Evolutionary conservation across 192 early-diverging fungal genomes (phyloP), one percentile per base, ranked within the genome.

Genomic region (Kappamyces sp.): DNA sequence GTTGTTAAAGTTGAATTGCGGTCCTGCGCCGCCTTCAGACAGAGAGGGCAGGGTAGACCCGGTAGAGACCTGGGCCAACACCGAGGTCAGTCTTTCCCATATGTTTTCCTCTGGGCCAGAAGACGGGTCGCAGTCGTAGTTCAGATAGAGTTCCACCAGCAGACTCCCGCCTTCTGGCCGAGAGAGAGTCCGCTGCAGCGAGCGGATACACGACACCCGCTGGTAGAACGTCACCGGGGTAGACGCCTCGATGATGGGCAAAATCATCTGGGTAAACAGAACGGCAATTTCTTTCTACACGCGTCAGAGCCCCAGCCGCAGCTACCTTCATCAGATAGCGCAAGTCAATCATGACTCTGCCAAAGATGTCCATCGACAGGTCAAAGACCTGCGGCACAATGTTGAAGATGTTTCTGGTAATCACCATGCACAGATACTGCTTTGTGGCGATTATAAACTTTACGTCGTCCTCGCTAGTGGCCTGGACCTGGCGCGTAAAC

Each of bases 71-170:
- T 77, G 77, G 32, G 76, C 70, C n/a, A 84, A 59, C 15, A 76
- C 71, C 48, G 78, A 75, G 8, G 87, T 80, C 45, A 90, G 69
- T 2, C 88, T 68, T 66, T 91, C 88, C 73, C 86, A 91, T 48
- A 88, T 79, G 48, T 88, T 91, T 60, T 85, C 74, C 45, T 76
- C 59, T 2, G 54, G 64, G 9, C 37, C 37, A 22, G 85, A 74
- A 43, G 83, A 74, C 46, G 71, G 65, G 48, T 84, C 76, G 62
- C 89, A 91, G 67, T 91, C 89, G 49, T 89, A 89, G 71, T 91
- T 91, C 11, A 91, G 64, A 55, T 88, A 91, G 29, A 91, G 70
- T 62, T 91, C 89, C 5, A 91, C 87, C 5, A 89, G 60, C 2
- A 85, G 66, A 43, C 80, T 74, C 8, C 65, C 59, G 30, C 67